Evolutionary conservation across 2,329 filamentous ascomycete genomes (phyloP), one percentile per base, ranked within the genome.

Genomic region (Penicillium oxalicum): DNA sequence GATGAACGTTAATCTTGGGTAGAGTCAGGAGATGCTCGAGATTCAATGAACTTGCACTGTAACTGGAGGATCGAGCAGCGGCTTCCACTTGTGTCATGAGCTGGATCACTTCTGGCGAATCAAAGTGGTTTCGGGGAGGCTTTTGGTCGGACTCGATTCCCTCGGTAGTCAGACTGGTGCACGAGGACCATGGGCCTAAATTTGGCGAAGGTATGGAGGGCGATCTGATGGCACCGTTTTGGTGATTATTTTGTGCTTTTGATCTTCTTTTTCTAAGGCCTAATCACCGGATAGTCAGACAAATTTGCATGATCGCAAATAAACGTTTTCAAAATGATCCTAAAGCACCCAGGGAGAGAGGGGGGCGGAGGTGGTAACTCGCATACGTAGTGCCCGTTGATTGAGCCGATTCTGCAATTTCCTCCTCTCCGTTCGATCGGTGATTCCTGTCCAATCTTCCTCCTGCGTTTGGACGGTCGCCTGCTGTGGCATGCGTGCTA

Each of bases 381-480:
- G 4, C 29, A 28, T 51, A 51, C 51, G 51, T 4, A 58, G 62
- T 9, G 53, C 53, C 27, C 61, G 46, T 39, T 62, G 58, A 40
- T 62, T 64, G 33, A 59, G 45, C n/a, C 62, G 53, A 41, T 64
- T 64, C 49, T 64, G 62, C 41, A 63, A 36, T 38, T 49, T 57
- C 25, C 62, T 53, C 26, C 62, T 48, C 38, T 60, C 44, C n/a
- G 11, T 55, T 29, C 48, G 56, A 44, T 61, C 49, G 12, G 56
- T 54, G 4, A 59, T 44, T 3, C 62, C 62, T 9, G 58, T 61
- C 62, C 62, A 64, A 39, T 63, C 54, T 2, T 52, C 50, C 18
- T 29, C 29, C n/a, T 40, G 32, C 4, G 26, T 12, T 5, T 35
- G 35, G 5, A 49, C 34, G n/a, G 39, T 24, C 13, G 46, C 35